phyloP scores from a whole-genome alignment of 768 basidiomycete species.

The Lactarius indigo region DNA sequence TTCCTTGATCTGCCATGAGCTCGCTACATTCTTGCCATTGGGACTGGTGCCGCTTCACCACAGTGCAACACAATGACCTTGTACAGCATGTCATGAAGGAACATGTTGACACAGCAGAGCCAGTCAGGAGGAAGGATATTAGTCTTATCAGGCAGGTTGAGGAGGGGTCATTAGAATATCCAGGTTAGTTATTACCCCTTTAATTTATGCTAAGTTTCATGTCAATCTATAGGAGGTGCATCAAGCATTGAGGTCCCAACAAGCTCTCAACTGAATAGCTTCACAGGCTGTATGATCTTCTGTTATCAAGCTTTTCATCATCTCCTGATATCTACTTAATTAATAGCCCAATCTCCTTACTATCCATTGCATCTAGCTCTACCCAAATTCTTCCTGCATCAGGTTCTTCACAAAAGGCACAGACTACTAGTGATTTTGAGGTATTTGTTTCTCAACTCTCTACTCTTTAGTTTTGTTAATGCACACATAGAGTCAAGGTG shows the following conservation, averaged over 20 bases:
- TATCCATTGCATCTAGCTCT: constrained; percentile 10
- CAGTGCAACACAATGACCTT: constrained; percentile 1
- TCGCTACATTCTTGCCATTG: constrained; percentile 21
- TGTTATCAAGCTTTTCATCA: background rate
- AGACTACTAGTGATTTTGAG: background rate
- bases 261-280: background rate
- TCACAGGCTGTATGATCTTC: background rate
- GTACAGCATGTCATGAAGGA: constrained; percentile 17
- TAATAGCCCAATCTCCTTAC: background rate
- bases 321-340: background rate
- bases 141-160: constrained; percentile 17
- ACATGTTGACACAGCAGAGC: constrained; percentile 19
- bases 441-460: background rate
- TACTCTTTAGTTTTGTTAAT: background rate
- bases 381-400: background rate
- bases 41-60: constrained; percentile 24
- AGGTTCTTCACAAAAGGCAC: background rate
- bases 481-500: background rate
- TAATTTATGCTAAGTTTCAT: background rate
- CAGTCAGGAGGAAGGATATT: constrained; percentile 18
- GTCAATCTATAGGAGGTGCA: background rate
- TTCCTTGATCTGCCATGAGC: background rate
- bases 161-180: constrained; percentile 3
- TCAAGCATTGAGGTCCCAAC: background rate
- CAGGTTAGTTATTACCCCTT: background rate